A percentile compares a stretch with the other conserved stretches of the same genome.
phyloP scores from a whole-genome alignment of 257 asterid species.

The Solanum raphanifolium region DNA sequence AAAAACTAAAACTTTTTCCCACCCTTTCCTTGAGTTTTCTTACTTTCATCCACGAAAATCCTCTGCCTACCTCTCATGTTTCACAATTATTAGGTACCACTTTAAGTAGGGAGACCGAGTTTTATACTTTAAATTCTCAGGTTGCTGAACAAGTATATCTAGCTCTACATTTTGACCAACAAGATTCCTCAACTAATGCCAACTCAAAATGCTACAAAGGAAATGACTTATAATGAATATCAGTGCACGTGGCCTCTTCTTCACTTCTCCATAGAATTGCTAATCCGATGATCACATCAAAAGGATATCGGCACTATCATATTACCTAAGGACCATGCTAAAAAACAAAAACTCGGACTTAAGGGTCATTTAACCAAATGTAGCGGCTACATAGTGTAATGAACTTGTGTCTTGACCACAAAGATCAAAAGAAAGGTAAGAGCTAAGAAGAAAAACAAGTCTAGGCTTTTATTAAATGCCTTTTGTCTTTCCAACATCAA shows the following conservation, averaged over 20 bases:
- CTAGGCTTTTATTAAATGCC: background rate
- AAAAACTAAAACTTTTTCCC: background rate
- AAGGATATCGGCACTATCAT: background rate
- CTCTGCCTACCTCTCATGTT: background rate
- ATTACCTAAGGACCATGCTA: background rate
- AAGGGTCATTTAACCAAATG: background rate
- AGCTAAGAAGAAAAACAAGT: background rate
- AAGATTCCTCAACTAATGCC: background rate
- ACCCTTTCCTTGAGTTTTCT: background rate
- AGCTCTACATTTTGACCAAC: background rate
- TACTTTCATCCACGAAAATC: background rate
- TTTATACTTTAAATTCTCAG: background rate
- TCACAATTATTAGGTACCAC: background rate
- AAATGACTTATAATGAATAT: background rate
- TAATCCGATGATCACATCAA: background rate
- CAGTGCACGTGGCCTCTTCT: background rate
- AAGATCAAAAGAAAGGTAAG: background rate
- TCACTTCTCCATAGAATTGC: background rate
- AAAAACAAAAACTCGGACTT: background rate
- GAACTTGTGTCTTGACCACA: background rate
- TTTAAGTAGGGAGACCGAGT: background rate
- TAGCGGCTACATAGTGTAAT: background rate
- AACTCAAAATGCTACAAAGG: background rate
- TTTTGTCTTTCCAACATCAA: background rate
- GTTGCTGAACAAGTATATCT: background rate